Conservation (phyloP, 352 stramenopile genomes). For the Phytophthora syringae region DNA sequence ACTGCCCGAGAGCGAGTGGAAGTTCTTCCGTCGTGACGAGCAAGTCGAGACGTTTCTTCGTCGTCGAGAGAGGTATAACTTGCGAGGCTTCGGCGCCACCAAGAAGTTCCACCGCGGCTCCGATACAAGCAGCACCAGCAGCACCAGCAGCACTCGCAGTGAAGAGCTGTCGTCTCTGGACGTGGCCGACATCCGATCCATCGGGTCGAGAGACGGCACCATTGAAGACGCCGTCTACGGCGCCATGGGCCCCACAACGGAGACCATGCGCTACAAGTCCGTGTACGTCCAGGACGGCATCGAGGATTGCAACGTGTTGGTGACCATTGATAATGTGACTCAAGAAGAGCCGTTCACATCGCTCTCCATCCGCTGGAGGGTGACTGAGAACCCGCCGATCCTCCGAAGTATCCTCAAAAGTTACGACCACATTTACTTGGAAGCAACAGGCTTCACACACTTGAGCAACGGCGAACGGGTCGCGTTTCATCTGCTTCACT, state of each 20-base stretch:
- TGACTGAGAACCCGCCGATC: constrained; percentile 33
- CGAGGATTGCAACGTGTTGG: constrained; percentile 35
- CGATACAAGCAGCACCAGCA: constrained; percentile 17
- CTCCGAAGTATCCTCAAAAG: constrained; percentile 37
- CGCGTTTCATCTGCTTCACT: constrained; percentile 39
- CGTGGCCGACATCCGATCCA: constrained; percentile 30
- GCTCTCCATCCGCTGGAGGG: constrained; percentile 31
- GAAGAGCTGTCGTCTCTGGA: constrained; percentile 27
- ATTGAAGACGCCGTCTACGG: constrained; percentile 43
- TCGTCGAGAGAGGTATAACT: constrained; percentile 29
- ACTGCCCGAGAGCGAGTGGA: constrained; percentile 30
- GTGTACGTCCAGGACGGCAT: constrained; percentile 38
- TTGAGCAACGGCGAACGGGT: constrained; percentile 29
- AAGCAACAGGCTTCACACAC: constrained; percentile 32
- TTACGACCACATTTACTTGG: constrained; percentile 46
- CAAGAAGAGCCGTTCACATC: constrained; percentile 23
- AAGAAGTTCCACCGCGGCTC: constrained; percentile 29
- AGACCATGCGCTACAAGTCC: constrained; percentile 40
- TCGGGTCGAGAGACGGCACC: constrained; percentile 34
- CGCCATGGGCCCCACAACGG: constrained; percentile 32
- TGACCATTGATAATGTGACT: constrained; percentile 34
- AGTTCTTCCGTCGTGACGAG: constrained; percentile 31
- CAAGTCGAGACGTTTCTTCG: constrained; percentile 31
- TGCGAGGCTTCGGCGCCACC: constrained; percentile 27
- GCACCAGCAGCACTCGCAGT: constrained; percentile 18